A percentile compares a stretch with the other conserved stretches of the same genome.
Evolutionary conservation across 129 eudicot genomes (phyloP).

Genomic region (Solidago caesia): DNA sequence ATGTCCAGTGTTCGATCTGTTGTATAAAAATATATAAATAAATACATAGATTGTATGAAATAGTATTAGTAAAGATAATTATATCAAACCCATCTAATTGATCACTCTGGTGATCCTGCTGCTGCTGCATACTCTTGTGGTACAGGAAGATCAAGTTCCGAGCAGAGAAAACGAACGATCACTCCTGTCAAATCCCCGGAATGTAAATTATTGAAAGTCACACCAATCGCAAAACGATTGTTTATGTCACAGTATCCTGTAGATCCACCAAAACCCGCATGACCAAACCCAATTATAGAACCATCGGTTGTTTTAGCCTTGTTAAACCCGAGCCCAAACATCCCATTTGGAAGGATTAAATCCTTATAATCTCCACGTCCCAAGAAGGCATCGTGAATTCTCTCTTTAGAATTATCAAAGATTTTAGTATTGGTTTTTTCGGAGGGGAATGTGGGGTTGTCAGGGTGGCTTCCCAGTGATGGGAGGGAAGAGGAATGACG

Average conservation of each 20-base stretch:
- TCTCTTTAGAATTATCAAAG: conserved; percentile 47
- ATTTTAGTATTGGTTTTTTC: not conserved
- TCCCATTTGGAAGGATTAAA: conserved; percentile 46
- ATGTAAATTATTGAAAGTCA: not conserved
- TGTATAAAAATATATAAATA: no score
- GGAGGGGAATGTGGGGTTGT: conserved; percentile 23
- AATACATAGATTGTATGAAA: no score
- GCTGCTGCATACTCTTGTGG: conserved; percentile 39
- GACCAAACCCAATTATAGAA: not conserved
- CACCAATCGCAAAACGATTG: conserved; percentile 47
- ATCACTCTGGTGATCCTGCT: conserved; percentile 4
- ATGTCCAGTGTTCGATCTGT: no score
- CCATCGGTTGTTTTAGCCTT: conserved; percentile 51
- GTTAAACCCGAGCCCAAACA: conserved; percentile 65
- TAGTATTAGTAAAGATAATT: no score
- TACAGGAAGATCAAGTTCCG: conserved; percentile 61
- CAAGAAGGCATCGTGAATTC: conserved; percentile 53
- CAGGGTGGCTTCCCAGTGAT: conserved; percentile 10
- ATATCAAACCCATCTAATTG: not conserved
- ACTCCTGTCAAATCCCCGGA: conserved; percentile 53
- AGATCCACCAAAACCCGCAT: not conserved
- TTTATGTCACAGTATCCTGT: not conserved
- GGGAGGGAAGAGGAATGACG: conserved; percentile 38
- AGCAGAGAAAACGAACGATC: conserved; percentile 63
- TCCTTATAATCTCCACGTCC: conserved; percentile 63